Percentiles rank a stretch among this genome's conserved stretches.
These are phyloP conservation scores for Leucocoprinus sp. DNA, from an alignment of 768 basidiomycete species.

Conservation along the genomic window DNA sequence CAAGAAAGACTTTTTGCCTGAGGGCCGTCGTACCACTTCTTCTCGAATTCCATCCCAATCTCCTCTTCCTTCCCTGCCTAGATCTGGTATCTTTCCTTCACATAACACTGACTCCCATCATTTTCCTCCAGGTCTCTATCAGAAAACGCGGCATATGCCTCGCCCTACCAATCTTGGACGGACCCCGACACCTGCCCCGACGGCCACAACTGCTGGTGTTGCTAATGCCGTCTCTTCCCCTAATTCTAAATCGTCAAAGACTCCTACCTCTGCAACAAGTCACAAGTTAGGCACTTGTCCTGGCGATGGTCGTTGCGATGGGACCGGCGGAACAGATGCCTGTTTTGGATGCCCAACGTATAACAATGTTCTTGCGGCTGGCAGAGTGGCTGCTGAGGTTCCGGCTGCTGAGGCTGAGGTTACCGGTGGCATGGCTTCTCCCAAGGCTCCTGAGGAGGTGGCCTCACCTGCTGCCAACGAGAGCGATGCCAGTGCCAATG, in stretches of 20 bases:
- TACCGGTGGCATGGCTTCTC: constrained; percentile 11
- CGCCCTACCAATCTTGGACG: constrained; percentile 55
- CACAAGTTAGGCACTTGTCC: constrained; percentile 72
- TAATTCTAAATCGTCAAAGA: constrained; percentile 8
- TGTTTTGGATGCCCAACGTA: constrained; percentile 96
- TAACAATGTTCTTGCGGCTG: constrained; percentile 70
- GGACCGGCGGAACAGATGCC: constrained; percentile 87
- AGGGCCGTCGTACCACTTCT: constrained; percentile 7
- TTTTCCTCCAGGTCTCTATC: constrained; percentile 62
- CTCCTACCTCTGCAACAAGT: constrained; percentile 16
- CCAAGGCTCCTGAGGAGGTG: constrained; percentile 11
- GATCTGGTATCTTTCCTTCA: constrained; percentile 12
- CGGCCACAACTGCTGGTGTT: constrained; percentile 1
- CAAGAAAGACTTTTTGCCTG: constrained; percentile 6
- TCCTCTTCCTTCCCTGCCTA: constrained; percentile 12
- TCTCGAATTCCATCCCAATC: constrained; percentile 13
- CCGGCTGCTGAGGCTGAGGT: constrained; percentile 11
- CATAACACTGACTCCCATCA: constrained; percentile 22
- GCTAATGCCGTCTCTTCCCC: constrained; percentile 5
- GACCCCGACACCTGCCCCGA: constrained; percentile 18
- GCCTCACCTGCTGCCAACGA: constrained; percentile 21
- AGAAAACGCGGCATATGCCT: constrained; percentile 73
- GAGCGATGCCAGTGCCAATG: constrained; percentile 25
- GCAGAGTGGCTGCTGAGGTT: constrained; percentile 24
- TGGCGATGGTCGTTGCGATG: constrained; percentile 96